Conservation (phyloP, 768 basidiomycete genomes). For the Pisolithus orientalis region DNA sequence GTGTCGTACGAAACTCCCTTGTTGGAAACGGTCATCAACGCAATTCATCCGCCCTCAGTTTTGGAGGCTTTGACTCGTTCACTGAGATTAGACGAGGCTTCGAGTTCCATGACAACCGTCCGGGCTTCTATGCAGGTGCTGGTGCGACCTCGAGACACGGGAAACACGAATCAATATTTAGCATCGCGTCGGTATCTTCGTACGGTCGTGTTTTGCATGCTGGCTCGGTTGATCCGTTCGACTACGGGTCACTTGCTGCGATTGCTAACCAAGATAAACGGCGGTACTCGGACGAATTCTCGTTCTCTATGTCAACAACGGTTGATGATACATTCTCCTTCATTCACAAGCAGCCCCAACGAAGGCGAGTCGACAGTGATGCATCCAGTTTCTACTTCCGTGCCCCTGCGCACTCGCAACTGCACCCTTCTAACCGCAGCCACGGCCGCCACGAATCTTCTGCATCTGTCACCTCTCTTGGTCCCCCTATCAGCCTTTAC, state of each 20-base stretch:
- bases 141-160: conserved; percentile 34
- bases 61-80: conserved; percentile 68
- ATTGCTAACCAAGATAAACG: conserved; percentile 46
- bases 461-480: conserved; percentile 45
- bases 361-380: conserved; percentile 65
- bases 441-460: conserved; percentile 62
- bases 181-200: conserved; percentile 75
- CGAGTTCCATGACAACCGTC: conserved; percentile 59
- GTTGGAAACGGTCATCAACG: conserved; percentile 26
- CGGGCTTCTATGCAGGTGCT: conserved; percentile 59
- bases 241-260: conserved; percentile 38
- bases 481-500: conserved; percentile 67
- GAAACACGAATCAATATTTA: conserved; percentile 56
- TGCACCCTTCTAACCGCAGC: conserved; percentile 36
- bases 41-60: conserved; percentile 51
- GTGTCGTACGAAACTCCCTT: conserved; percentile 12
- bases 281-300: conserved; percentile 55
- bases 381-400: conserved; percentile 73
- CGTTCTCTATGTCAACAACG: conserved; percentile 43
- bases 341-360: conserved; percentile 32
- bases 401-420: conserved; percentile 18
- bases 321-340: conserved; percentile 77
- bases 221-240: conserved; percentile 68
- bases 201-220: conserved; percentile 62
- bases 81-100: conserved; percentile 76